Base-by-base conservation (phyloP, 2,329 filamentous ascomycete genomes). In the Sarocladium strictum region DNA sequence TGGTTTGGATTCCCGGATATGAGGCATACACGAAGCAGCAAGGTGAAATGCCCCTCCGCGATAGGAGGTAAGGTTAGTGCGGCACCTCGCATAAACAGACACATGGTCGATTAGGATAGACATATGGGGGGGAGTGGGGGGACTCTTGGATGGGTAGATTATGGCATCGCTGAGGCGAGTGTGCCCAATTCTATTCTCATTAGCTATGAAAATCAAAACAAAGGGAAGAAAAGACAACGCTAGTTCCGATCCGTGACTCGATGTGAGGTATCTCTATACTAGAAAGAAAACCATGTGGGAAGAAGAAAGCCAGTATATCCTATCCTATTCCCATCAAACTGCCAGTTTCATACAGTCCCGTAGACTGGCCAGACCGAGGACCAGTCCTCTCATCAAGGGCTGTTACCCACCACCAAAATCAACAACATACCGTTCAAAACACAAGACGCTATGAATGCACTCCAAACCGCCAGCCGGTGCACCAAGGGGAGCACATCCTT, bases 361-460 rank as follows among this genome's bases (percentile, higher is more conserved):
- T n/a, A n/a, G n/a, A n/a, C n/a, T n/a, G n/a, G n/a, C n/a, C n/a
- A 33, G 10, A 12, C 37, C 37, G 6, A 40, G 37, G n/a, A 19
- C 17, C 6, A 45, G 15, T 3, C 43, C 26, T 12, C n/a, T 33
- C 47, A 11, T 68, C 60, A 74, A 3, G 69, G 66, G 10, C 63
- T 58, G 55, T 71, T 73, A 33, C 68, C 72, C 40, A 74, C 65
- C 21, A 75, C 69, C 17, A 76, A 60, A 27, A 76, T 63, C 23
- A 76, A 60, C 37, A 76, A 59, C 69, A 76, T 74, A 53, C 69
- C 72, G 59, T 75, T 75, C 35, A 75, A 61, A n/a, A 72, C 58
- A 54, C 72, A 75, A 7, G 69, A 64, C 2, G 65, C 61, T 17
- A 68, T 53, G 57, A 75, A 75, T 3, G 65, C 61, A 23, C 56